Base-by-base conservation (phyloP, 768 basidiomycete species). In the Dentipellis sp. region DNA sequence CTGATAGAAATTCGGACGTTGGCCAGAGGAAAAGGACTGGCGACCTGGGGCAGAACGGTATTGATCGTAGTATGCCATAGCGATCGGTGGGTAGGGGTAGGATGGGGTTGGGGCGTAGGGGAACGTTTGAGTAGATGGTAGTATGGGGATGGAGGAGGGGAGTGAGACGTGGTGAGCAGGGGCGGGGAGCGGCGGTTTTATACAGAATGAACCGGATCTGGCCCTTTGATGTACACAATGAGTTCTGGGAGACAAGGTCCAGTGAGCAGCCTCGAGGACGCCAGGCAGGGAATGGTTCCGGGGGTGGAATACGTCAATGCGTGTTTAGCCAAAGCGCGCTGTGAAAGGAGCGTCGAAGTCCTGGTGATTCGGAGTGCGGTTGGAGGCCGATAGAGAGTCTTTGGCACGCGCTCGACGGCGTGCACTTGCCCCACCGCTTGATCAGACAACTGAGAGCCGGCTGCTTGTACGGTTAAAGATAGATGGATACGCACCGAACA, bases 211-310 rank as follows among this genome's bases (percentile, higher is more conserved):
- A 55, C 37, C 29, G 53, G 50, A 45, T 17, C n/a, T 45, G 42
- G 42, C 42, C n/a, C 42, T 45, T 6, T 29, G 29, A 29, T 17
- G 42, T 45, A 19, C 16, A 45, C 42, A 45, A 45, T 45, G 42
- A 45, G 42, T 17, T 29, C n/a, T 45, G 42, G 42, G 19, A 19
- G 19, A 45, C 57, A 57, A 54, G 59, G 53, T 50, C 53, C 50
- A 37, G 47, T 59, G 52, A 21, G 22, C 52, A 40, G 59, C 59
- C 59, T 60, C 57, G 59, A 60, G 59, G 59, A 57, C 23, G n/a
- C 19, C 49, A 29, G 14, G 42, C 53, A 23, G 36, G 53, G 29
- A 19, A 52, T 51, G 50, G 53, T 47, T 58, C 38, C 53, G 42
- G 59, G 59, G 59, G 50, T 14, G 8, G 9, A 16, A 22, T 52